A percentile compares a stretch with the other conserved stretches of the same genome.
phyloP scores from a whole-genome alignment of 768 basidiomycete genomes.

The Podaxis sp. region DNA sequence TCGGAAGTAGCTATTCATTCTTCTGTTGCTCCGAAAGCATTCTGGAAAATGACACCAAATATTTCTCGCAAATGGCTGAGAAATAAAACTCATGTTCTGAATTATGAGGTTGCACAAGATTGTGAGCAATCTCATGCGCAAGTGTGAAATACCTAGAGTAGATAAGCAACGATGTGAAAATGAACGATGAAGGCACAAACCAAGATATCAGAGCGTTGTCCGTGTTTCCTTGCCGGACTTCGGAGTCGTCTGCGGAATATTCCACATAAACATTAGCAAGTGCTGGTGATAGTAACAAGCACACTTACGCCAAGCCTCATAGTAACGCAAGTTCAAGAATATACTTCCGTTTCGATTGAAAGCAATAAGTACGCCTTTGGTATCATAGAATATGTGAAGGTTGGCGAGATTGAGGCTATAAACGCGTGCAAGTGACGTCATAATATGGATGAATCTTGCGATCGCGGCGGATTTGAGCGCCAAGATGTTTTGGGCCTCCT shows the following conservation, averaged over 20 bases:
- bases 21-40: constrained; percentile 23
- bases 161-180: not conserved
- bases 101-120: constrained; percentile 83
- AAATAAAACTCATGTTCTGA: constrained; percentile 95
- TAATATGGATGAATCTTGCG: constrained; percentile 71
- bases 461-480: constrained; percentile 53
- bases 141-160: constrained; percentile 80
- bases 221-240: constrained; percentile 53
- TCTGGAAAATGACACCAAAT: constrained; percentile 41
- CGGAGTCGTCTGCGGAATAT: constrained; percentile 58
- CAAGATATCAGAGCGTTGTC: constrained; percentile 79
- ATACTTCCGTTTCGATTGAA: constrained; percentile 91
- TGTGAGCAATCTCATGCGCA: constrained; percentile 94
- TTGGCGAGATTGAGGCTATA: constrained; percentile 74
- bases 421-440: constrained; percentile 63
- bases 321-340: constrained; percentile 87
- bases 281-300: not conserved
- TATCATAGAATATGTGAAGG: constrained; percentile 87
- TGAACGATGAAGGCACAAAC: constrained; percentile 31
- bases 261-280: constrained; percentile 1
- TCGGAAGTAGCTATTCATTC: constrained; percentile 3
- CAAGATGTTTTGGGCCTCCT: constrained; percentile 44
- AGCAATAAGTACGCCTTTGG: constrained; percentile 79
- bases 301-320: constrained; percentile 82
- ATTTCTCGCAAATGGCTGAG: constrained; percentile 81